phyloP scores from a whole-genome alignment of 192 early-diverging fungal species.

The Dissophora globulifera region DNA sequence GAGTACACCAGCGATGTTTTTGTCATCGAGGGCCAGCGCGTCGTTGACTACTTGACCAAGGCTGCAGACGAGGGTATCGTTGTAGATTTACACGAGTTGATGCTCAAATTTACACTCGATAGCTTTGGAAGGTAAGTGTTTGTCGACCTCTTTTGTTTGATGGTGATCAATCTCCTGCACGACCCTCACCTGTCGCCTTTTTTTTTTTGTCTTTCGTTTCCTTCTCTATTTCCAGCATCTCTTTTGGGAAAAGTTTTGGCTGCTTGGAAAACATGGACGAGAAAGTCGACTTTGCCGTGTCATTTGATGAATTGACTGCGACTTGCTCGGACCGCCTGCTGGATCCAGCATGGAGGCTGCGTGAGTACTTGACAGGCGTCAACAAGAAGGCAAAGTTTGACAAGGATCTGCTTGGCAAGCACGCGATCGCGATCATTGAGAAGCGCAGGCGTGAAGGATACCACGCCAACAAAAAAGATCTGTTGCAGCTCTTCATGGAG shows the following conservation, averaged over 20 bases:
- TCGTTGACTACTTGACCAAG: constrained; percentile 21
- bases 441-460: constrained; percentile 19
- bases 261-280: constrained; percentile 26
- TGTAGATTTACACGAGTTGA: constrained; percentile 55
- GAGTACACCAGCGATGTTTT: constrained; percentile 37
- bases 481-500: constrained; percentile 59
- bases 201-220: too few species aligned
- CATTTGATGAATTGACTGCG: constrained; percentile 62
- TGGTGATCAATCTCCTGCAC: background rate
- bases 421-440: constrained; percentile 27
- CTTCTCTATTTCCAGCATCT: too few species aligned
- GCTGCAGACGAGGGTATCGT: constrained; percentile 23
- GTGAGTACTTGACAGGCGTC: constrained; percentile 23
- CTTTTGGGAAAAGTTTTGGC: constrained; percentile 43
- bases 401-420: constrained; percentile 25
- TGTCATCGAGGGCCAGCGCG: constrained; percentile 10
- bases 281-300: constrained; percentile 53
- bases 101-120: constrained; percentile 56
- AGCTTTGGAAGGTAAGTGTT: constrained; percentile 36
- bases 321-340: constrained; percentile 31
- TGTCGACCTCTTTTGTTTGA: background rate
- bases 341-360: constrained; percentile 42
- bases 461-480: constrained; percentile 23
- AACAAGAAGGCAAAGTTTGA: constrained; percentile 15
- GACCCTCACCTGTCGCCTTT: background rate